Percentiles rank a stretch among this genome's conserved stretches.
phyloP scores from a whole-genome alignment of 768 basidiomycete genomes.

The Leccinellum luteum region DNA sequence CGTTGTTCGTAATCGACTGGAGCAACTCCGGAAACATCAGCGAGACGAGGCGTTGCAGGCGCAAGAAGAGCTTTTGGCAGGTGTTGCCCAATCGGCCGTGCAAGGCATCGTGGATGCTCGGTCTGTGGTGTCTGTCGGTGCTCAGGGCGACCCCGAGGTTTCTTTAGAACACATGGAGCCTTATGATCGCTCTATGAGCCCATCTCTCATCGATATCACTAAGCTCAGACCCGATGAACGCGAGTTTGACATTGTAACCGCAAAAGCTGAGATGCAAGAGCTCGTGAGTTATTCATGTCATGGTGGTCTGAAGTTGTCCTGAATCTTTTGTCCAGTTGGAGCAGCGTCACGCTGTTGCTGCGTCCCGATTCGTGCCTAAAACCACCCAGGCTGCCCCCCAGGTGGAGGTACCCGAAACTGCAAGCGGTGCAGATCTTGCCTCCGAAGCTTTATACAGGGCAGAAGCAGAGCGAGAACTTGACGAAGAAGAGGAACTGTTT shows the following conservation, averaged over 20 bases:
- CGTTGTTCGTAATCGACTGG: constrained; percentile 92
- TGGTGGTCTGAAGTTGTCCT: background rate
- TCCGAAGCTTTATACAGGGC: constrained; percentile 90
- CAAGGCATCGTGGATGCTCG: constrained; percentile 39
- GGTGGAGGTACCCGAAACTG: constrained; percentile 50
- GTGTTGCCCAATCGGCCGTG: constrained; percentile 63
- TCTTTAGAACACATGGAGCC: constrained; percentile 66
- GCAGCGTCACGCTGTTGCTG: constrained; percentile 77
- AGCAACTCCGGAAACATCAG: constrained; percentile 93
- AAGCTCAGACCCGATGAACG: constrained; percentile 75
- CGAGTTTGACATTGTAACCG: constrained; percentile 73
- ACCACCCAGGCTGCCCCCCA: constrained; percentile 59
- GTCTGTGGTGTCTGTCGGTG: constrained; percentile 32
- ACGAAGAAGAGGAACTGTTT: constrained; percentile 95
- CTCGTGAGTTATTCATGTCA: constrained; percentile 49
- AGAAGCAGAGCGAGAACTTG: constrained; percentile 88
- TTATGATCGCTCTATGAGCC: constrained; percentile 87
- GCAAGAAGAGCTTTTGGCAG: constrained; percentile 85
- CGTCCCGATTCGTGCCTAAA: constrained; percentile 86
- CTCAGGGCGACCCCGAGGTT: constrained; percentile 35
- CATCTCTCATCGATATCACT: constrained; percentile 67
- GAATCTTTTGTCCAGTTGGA: constrained; percentile 45
- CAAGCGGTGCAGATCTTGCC: constrained; percentile 70
- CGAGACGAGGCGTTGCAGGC: constrained; percentile 94
- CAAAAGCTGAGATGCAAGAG: constrained; percentile 57